Conservation (phyloP, 2,329 filamentous ascomycete species). For the Venturia effusa region DNA sequence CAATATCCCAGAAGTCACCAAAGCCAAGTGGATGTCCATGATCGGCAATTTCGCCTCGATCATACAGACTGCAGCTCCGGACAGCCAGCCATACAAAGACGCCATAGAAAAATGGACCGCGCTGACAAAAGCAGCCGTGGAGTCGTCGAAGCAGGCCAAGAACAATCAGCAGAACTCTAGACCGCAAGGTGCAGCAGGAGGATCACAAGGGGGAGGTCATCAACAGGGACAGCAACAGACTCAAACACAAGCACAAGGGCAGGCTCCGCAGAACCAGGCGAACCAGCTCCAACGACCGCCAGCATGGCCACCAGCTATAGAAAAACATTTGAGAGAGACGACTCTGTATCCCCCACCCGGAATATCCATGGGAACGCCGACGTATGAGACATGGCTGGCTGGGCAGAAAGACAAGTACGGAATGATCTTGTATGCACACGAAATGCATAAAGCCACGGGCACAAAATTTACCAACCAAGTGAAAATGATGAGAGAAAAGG, state of each 20-base stretch:
- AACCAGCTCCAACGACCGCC: slow-evolving; percentile 22
- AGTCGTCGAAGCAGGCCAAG: background rate
- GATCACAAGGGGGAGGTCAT: background rate
- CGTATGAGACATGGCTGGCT: slow-evolving; percentile 25
- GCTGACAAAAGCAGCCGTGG: background rate
- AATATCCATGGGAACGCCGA: slow-evolving; percentile 22
- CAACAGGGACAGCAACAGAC: slow-evolving; percentile 1
- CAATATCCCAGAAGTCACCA: background rate
- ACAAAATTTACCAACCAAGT: slow-evolving; percentile 20
- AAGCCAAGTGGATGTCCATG: background rate
- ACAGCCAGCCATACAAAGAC: background rate
- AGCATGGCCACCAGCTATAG: slow-evolving; percentile 18
- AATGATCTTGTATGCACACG: slow-evolving; percentile 21
- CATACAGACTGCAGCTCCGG: slow-evolving; percentile 1
- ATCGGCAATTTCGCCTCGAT: background rate
- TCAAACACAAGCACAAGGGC: slow-evolving; percentile 18
- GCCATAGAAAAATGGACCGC: background rate
- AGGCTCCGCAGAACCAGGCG: slow-evolving; percentile 13
- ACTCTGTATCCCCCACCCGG: slow-evolving; percentile 22
- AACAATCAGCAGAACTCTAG: background rate
- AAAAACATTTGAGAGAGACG: slow-evolving; percentile 27
- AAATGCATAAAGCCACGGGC: slow-evolving; percentile 19
- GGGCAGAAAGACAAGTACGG: slow-evolving; percentile 25
- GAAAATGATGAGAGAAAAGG: slow-evolving; percentile 21
- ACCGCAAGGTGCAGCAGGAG: background rate